These are phyloP conservation scores for Flaveria bidentis DNA, from an alignment of 129 eudicot species.

Conservation along the genomic window DNA sequence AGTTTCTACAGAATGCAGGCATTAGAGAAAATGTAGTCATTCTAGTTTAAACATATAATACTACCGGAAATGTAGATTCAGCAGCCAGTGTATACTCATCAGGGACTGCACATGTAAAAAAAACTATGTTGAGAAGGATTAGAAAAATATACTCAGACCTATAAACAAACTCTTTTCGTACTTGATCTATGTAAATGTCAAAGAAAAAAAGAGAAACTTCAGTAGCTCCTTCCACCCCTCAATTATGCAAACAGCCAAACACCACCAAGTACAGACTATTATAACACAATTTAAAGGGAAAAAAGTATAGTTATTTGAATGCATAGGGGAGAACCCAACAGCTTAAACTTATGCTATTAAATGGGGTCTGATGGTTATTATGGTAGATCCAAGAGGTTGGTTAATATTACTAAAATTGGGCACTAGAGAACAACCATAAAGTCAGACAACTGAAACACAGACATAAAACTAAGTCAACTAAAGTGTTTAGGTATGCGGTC, in stretches of 20 bases:
- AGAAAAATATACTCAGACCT: not conserved
- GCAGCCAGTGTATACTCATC: constrained; percentile 67
- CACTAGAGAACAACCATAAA: not conserved
- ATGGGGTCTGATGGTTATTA: not conserved
- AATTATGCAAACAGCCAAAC: not conserved
- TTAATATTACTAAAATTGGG: not conserved
- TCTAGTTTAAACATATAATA: not conserved
- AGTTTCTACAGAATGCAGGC: not conserved
- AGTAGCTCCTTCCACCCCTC: not conserved
- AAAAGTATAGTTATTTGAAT: not conserved
- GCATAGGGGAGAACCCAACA: not conserved
- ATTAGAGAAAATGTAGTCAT: not conserved
- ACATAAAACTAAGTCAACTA: not conserved
- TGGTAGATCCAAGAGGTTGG: not conserved
- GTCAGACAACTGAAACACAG: not conserved
- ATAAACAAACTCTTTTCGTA: not conserved
- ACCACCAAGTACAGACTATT: not conserved
- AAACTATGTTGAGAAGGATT: constrained; percentile 5
- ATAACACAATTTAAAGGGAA: not conserved
- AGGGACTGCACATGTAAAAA: constrained; percentile 64
- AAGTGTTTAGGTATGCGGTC: constrained; percentile 8
- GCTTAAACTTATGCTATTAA: not conserved
- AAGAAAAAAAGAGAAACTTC: not conserved
- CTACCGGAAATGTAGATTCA: constrained; percentile 85
- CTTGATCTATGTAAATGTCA: constrained; percentile 4